A percentile compares a stretch with the other conserved stretches of the same genome.
phyloP scores from a whole-genome alignment of 2,329 filamentous ascomycete genomes.

The Diaporthe helianthi region DNA sequence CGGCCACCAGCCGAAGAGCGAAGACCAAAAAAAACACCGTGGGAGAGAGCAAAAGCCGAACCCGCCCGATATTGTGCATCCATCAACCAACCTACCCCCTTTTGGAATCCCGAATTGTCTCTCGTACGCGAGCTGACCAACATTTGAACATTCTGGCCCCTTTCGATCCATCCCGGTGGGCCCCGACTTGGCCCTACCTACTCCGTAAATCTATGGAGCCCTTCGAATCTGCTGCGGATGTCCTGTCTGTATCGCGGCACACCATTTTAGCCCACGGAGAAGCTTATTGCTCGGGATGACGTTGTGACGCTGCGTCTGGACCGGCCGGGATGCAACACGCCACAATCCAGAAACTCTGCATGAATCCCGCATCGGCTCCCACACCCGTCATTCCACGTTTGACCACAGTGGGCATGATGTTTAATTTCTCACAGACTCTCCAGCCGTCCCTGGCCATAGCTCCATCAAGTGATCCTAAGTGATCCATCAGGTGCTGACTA shows the following conservation, averaged over 20 bases:
- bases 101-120: background rate
- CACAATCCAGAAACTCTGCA: conserved; percentile 14
- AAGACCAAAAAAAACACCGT: background rate
- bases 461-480: background rate
- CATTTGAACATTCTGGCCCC: conserved; percentile 11
- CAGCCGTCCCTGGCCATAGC: background rate
- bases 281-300: conserved; percentile 27
- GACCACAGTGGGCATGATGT: background rate
- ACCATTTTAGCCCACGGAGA: conserved; percentile 16
- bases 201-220: background rate
- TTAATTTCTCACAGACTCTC: background rate
- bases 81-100: background rate
- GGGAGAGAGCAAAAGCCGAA: background rate
- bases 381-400: background rate
- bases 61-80: conserved; percentile 9
- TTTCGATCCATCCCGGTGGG: background rate
- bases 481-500: background rate
- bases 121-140: background rate
- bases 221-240: background rate
- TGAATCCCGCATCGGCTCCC: background rate
- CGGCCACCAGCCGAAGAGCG: background rate
- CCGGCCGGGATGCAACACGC: conserved; percentile 4
- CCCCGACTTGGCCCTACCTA: background rate
- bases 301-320: conserved; percentile 4
- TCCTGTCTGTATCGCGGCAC: conserved; percentile 5